Evolutionary conservation across 129 eudicot species (phyloP), one percentile per base, ranked within the genome.

Genomic region (Saussurea involucrata): DNA sequence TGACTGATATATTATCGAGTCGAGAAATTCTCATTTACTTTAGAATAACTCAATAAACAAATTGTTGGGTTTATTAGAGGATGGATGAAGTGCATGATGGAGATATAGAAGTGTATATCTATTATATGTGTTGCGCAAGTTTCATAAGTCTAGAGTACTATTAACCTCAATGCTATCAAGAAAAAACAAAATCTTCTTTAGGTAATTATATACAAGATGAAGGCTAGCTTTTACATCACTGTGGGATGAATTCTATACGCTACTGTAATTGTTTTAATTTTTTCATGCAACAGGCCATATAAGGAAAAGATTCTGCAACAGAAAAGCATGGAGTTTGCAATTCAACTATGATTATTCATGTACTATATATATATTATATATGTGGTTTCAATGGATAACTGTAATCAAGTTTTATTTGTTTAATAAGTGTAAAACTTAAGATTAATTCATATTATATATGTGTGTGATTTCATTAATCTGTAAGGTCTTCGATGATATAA

Each of bases 241-340:
- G 3, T n/a, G 24, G 0, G 9, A 31, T 31, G 25, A n/a, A 17
- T 66, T 66, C 1, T n/a, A 7, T 29, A 6, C n/a, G 46, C 12
- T 29, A 31, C 1, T 66, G 46, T 66, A 66, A 32, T 31, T 31
- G 44, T 31, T 31, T 66, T 13, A 17, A 53, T 5, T 17, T 64
- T 21, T 66, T 66, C 46, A 66, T 66, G 71, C 37, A 17, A 31
- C 71, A 66, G 71, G 71, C 20, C 20, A 66, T 29, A 66, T 66
- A 31, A 13, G 71, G 46, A 36, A 66, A 3, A 12, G 27, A 32
- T 66, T 31, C 13, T 33, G 46, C 71, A 66, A 15, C 9, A 29
- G 71, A 37, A 66, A 66, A 66, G 15, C 71, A 66, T 13, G 10
- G 6, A 12, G 44, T 31, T 66, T 66, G 44, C 15, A 63, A 63